Evolutionary conservation across 1,284 basidiomycete genomes (phyloP).

Genomic region (Pterulicium gracile): DNA sequence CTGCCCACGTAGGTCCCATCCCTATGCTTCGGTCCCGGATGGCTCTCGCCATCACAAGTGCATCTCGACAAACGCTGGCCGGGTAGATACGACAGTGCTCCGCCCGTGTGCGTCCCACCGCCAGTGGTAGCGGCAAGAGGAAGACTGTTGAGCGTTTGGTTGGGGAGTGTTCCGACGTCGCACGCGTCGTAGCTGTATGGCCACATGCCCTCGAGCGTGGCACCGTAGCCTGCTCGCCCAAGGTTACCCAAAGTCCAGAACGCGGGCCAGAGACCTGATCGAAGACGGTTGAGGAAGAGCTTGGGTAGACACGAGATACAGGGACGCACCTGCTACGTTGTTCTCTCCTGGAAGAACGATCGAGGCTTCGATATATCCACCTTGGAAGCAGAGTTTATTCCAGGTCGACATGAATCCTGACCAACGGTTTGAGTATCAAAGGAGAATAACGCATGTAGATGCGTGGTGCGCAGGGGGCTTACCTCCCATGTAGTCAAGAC

Average conservation of each 20-base stretch:
- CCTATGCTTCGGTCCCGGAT: constrained; percentile 59
- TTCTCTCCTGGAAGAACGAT: constrained; percentile 59
- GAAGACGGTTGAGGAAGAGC: background rate
- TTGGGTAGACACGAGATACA: too few relatives aligned
- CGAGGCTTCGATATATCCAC: constrained; percentile 44
- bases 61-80: constrained; percentile 72
- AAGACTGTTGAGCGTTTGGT: constrained; percentile 31
- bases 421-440: constrained; percentile 1
- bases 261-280: constrained; percentile 55
- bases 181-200: constrained; percentile 15
- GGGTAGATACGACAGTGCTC: constrained; percentile 45
- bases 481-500: constrained; percentile 34
- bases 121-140: constrained; percentile 30
- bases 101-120: constrained; percentile 31
- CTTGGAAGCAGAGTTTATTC: constrained; percentile 53
- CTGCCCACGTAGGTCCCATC: constrained; percentile 57
- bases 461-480: constrained; percentile 5
- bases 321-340: constrained; percentile 18
- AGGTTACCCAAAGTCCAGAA: constrained; percentile 65
- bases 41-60: constrained; percentile 57
- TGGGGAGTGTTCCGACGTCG: constrained; percentile 47
- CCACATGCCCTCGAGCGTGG: constrained; percentile 33
- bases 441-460: background rate
- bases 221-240: constrained; percentile 38
- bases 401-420: constrained; percentile 32